A percentile compares a stretch with the other conserved stretches of the same genome.
phyloP scores from a whole-genome alignment of 2,329 filamentous ascomycete species.

The Madurella fahalii region DNA sequence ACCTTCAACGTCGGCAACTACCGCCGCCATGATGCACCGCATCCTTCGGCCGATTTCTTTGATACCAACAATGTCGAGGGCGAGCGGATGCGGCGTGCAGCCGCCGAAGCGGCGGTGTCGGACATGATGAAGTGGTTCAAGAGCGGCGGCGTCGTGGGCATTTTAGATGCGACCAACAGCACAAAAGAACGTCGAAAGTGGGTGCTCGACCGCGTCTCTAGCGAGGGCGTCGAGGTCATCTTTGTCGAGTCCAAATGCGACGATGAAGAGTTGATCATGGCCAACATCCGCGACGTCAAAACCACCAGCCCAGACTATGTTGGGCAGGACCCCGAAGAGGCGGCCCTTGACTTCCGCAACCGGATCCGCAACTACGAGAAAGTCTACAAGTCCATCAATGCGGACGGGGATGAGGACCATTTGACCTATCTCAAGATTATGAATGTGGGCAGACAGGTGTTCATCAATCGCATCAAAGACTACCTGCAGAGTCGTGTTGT shows the following conservation, averaged over 20 bases:
- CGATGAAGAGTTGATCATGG: conserved; percentile 93
- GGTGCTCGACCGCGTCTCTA: conserved; percentile 76
- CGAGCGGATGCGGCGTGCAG: conserved; percentile 80
- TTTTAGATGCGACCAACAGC: conserved; percentile 94
- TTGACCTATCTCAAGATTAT: conserved; percentile 97
- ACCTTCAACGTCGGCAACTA: conserved; percentile 98
- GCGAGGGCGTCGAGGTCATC: conserved; percentile 78
- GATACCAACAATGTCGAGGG: conserved; percentile 86
- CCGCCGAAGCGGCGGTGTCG: conserved; percentile 83
- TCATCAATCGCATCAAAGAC: conserved; percentile 96
- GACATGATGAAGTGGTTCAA: conserved; percentile 96
- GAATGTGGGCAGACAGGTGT: conserved; percentile 90
- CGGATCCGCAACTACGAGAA: conserved; percentile 97
- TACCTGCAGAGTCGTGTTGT: conserved; percentile 95
- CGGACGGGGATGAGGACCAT: conserved; percentile 70
- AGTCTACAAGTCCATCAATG: conserved; percentile 89
- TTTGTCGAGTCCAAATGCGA: conserved; percentile 98
- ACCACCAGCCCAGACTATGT: conserved; percentile 92
- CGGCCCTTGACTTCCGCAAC: conserved; percentile 86
- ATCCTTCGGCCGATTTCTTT: conserved; percentile 92
- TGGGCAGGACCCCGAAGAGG: conserved; percentile 88
- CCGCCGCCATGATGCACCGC: conserved; percentile 81
- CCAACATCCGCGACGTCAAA: conserved; percentile 96
- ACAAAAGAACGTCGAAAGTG: conserved; percentile 85
- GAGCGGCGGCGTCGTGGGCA: conserved; percentile 76